These are phyloP conservation scores for Brasilioporus rufonigricans DNA, from an alignment of 768 basidiomycete species.

Conservation along the genomic window DNA sequence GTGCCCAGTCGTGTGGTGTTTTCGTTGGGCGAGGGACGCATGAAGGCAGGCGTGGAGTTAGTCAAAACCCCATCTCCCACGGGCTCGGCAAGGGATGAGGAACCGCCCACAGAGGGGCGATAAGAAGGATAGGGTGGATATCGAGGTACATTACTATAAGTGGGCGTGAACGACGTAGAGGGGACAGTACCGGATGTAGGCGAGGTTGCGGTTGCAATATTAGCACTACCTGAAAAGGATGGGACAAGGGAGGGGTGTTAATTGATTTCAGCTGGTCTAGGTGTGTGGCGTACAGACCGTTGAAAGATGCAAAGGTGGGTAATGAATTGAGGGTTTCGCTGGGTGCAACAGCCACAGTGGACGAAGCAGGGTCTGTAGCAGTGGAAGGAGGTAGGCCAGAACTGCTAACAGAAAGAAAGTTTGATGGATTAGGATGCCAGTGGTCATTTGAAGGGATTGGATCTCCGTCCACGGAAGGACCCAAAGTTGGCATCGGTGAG, in stretches of 20 bases:
- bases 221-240: slow-evolving; percentile 10
- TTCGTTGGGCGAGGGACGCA: slow-evolving; percentile 18
- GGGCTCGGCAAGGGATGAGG: slow-evolving; percentile 18
- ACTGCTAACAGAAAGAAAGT: slow-evolving; percentile 17
- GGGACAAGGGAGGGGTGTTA: slow-evolving; percentile 9
- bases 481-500: slow-evolving; percentile 26
- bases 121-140: slow-evolving; percentile 24
- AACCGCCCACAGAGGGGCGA: slow-evolving; percentile 14
- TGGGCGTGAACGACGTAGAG: slow-evolving; percentile 17
- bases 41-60: slow-evolving; percentile 12
- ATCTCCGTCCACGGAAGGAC: slow-evolving; percentile 19
- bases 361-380: slow-evolving; percentile 3
- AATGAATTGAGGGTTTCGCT: slow-evolving; percentile 14
- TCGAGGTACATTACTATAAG: slow-evolving; percentile 23
- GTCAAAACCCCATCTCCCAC: slow-evolving; percentile 11
- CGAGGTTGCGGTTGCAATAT: slow-evolving; percentile 6
- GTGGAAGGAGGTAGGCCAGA: slow-evolving; percentile 3
- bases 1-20: slow-evolving; percentile 4
- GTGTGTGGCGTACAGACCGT: slow-evolving; percentile 20
- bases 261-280: slow-evolving; percentile 5
- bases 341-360: slow-evolving; percentile 10
- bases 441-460: slow-evolving; percentile 11
- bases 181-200: slow-evolving; percentile 14
- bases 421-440: slow-evolving; percentile 20
- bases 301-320: slow-evolving; percentile 16